Percentiles rank a stretch among this genome's conserved stretches.
Evolutionary conservation across 805 yeast genomes (phyloP).

Genomic region (Starmerella vaccinii): DNA sequence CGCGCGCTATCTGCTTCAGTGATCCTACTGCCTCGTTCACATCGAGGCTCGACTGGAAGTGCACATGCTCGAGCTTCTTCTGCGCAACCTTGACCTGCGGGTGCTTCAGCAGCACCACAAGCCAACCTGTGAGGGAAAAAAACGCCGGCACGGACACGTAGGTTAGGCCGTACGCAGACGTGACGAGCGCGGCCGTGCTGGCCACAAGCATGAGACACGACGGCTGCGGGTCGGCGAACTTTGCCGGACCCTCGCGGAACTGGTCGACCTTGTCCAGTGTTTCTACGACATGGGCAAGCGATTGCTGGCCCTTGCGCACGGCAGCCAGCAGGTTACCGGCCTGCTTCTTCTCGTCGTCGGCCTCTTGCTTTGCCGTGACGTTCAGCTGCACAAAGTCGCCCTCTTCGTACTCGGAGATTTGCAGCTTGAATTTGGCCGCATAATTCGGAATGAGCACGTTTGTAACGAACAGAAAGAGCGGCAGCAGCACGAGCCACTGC

Average conservation of each 20-base stretch:
- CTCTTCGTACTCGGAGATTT: neutral
- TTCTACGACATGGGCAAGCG: constrained; percentile 45
- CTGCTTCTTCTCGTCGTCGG: constrained; percentile 11
- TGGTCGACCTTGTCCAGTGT: constrained; percentile 44
- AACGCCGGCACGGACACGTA: constrained; percentile 50
- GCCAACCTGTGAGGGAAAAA: constrained; percentile 53
- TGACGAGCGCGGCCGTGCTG: constrained; percentile 31
- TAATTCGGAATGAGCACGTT: constrained; percentile 64
- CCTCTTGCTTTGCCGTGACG: constrained; percentile 18
- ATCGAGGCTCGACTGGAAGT: constrained; percentile 18
- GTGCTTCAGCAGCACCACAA: constrained; percentile 42
- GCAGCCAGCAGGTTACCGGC: constrained; percentile 21
- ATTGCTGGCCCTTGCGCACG: constrained; percentile 42
- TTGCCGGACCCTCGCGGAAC: constrained; percentile 51
- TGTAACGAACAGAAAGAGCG: constrained; percentile 45
- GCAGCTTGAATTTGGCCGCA: constrained; percentile 26
- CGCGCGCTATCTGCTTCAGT: constrained; percentile 19
- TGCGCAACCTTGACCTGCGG: constrained; percentile 40
- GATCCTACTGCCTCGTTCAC: neutral
- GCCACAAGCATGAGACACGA: constrained; percentile 51
- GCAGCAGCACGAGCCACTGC: constrained; percentile 52
- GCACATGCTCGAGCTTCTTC: constrained; percentile 23
- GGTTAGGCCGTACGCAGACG: constrained; percentile 29
- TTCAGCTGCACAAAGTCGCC: constrained; percentile 14
- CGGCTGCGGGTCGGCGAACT: constrained; percentile 57